Percentiles rank a stretch among this genome's conserved stretches.
Conservation (phyloP, 164 flowering plant genomes). For the Vitis rotundifolia region DNA sequence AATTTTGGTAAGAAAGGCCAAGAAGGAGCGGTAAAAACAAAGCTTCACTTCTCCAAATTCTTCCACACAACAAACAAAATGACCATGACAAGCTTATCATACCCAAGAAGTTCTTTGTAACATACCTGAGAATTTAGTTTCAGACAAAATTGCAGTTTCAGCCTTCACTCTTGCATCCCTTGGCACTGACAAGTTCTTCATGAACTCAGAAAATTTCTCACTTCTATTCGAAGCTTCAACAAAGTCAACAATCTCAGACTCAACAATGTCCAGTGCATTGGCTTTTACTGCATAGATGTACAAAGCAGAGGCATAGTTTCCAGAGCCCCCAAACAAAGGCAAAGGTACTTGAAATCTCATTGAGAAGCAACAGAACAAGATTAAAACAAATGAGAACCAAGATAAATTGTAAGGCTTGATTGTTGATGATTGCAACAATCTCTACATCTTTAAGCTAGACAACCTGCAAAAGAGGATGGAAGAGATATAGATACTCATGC, state of each 20-base stretch:
- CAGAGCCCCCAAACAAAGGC: slow-evolving; percentile 68
- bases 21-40: no score
- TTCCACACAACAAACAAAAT: not conserved
- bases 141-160: slow-evolving; percentile 47
- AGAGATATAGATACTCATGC: no score
- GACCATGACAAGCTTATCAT: slow-evolving; percentile 14
- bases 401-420: no score
- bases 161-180: slow-evolving; percentile 58
- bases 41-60: no score
- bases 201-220: slow-evolving; percentile 63
- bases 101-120: slow-evolving; percentile 82
- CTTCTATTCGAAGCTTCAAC: slow-evolving; percentile 71
- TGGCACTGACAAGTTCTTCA: slow-evolving; percentile 68
- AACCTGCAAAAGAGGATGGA: no score
- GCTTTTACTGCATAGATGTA: slow-evolving; percentile 66
- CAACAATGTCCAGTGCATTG: slow-evolving; percentile 72
- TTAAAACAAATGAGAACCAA: not conserved
- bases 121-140: slow-evolving; percentile 71
- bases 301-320: slow-evolving; percentile 88
- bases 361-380: not conserved
- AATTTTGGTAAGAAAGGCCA: no score
- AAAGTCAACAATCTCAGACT: slow-evolving; percentile 64
- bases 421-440: not conserved
- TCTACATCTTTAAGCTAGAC: no score
- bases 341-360: slow-evolving; percentile 62